phyloP scores from a whole-genome alignment of 179 eudicot genomes.

The Silene vulgaris region DNA sequence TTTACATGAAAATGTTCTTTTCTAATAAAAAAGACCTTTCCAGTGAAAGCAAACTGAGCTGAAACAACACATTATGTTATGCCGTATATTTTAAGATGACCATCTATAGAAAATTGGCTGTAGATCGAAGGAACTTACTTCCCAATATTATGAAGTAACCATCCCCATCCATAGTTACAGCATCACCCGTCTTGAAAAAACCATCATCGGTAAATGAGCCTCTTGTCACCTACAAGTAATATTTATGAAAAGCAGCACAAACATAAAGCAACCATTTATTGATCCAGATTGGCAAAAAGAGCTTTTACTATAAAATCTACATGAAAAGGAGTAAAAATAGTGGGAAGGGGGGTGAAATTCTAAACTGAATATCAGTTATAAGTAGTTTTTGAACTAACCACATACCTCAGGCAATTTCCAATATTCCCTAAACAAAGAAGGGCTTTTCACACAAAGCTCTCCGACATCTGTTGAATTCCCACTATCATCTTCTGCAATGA shows the following conservation, averaged over 20 bases:
- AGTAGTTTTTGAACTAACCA: not conserved
- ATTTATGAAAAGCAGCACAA: slow-evolving; percentile 4
- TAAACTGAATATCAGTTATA: not conserved
- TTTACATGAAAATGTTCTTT: not conserved
- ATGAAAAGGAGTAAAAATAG: not conserved
- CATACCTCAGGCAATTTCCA: slow-evolving; percentile 92
- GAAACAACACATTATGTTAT: not conserved
- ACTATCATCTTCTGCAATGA: slow-evolving; percentile 57
- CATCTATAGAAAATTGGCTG: not conserved
- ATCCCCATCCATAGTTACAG: slow-evolving; percentile 81
- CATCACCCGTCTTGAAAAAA: slow-evolving; percentile 93
- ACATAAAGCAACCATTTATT: not conserved
- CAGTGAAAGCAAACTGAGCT: not conserved
- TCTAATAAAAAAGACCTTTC: not conserved
- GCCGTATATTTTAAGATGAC: not conserved
- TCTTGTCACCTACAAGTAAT: slow-evolving; percentile 62
- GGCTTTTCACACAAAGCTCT: slow-evolving; percentile 91
- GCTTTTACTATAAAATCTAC: not conserved
- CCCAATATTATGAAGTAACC: slow-evolving; percentile 91
- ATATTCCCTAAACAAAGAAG: slow-evolving; percentile 87
- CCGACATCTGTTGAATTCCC: slow-evolving; percentile 59
- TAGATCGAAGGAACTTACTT: slow-evolving; percentile 51
- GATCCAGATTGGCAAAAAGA: slow-evolving; percentile 1
- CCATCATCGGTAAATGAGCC: slow-evolving; percentile 79
- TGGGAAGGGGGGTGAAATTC: not conserved